These are phyloP conservation scores for Cephalotrichum gorgonifer DNA, from an alignment of 2,329 filamentous ascomycete genomes.

Conservation along the genomic window DNA sequence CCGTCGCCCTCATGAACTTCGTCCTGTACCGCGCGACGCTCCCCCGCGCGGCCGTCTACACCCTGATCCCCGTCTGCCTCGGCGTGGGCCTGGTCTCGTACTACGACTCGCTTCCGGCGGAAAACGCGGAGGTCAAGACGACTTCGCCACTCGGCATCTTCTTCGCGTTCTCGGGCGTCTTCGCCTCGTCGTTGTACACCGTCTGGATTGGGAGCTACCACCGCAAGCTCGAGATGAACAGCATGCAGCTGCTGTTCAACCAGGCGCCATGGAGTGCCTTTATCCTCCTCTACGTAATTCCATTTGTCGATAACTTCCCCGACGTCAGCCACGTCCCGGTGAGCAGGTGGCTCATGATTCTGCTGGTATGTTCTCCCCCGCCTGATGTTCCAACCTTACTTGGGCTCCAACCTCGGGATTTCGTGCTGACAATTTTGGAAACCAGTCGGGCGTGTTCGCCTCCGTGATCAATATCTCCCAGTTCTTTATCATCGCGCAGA, in stretches of 20 bases:
- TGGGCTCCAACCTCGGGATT: too few species aligned
- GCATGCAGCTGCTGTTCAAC: slow-evolving; percentile 60
- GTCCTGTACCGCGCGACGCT: slow-evolving; percentile 47
- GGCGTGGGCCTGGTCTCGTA: slow-evolving; percentile 59
- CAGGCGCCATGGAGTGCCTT: slow-evolving; percentile 54
- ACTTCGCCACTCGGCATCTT: slow-evolving; percentile 49
- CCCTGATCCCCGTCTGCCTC: slow-evolving; percentile 49
- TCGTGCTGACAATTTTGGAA: background rate
- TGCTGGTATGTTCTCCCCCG: slow-evolving; percentile 33
- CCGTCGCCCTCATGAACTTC: slow-evolving; percentile 55
- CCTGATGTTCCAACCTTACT: too few species aligned
- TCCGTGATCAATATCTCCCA: slow-evolving; percentile 55
- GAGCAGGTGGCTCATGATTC: slow-evolving; percentile 46
- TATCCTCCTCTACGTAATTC: slow-evolving; percentile 54
- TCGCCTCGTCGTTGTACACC: slow-evolving; percentile 57
- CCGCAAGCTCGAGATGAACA: slow-evolving; percentile 53
- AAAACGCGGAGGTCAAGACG: slow-evolving; percentile 37
- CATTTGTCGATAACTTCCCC: slow-evolving; percentile 54
- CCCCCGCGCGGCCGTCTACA: slow-evolving; percentile 39
- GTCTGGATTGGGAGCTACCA: slow-evolving; percentile 60
- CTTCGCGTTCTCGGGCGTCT: slow-evolving; percentile 53
- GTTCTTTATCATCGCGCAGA: slow-evolving; percentile 52
- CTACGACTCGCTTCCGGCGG: slow-evolving; percentile 49
- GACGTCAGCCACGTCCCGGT: slow-evolving; percentile 39
- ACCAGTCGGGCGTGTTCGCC: slow-evolving; percentile 51